These are phyloP conservation scores for Diaporthe amygdali DNA, from an alignment of 2,329 filamentous ascomycete species.

Conservation along the genomic window DNA sequence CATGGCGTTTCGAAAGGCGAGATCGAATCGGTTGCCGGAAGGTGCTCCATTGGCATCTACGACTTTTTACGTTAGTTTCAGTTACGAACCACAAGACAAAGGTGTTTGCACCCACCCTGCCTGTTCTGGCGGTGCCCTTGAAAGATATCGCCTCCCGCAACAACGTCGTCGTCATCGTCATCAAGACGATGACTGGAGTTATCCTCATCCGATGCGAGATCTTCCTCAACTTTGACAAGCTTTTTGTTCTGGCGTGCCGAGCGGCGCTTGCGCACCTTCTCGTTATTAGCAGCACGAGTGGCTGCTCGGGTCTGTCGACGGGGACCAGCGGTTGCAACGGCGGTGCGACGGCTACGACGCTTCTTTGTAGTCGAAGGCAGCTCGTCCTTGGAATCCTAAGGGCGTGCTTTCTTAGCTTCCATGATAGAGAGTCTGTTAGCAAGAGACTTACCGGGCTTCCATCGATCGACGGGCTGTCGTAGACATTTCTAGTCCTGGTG, in stretches of 20 bases:
- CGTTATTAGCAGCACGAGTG: neutral
- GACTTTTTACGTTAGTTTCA: neutral
- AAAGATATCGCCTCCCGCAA: slow-evolving; percentile 4
- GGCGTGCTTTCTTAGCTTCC: neutral
- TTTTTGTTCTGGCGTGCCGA: neutral
- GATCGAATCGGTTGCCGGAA: neutral
- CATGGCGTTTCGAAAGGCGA: slow-evolving; percentile 19
- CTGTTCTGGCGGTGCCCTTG: neutral
- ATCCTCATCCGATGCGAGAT: slow-evolving; percentile 16
- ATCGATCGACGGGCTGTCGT: slow-evolving; percentile 61
- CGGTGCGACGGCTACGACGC: slow-evolving; percentile 28
- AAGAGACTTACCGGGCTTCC: slow-evolving; percentile 52
- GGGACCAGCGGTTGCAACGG: slow-evolving; percentile 18
- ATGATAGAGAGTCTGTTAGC: neutral
- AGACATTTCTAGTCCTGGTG: slow-evolving; percentile 61
- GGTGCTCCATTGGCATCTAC: neutral
- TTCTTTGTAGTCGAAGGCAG: slow-evolving; percentile 37
- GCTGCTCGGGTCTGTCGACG: slow-evolving; percentile 24
- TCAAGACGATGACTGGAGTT: neutral
- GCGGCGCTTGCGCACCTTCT: neutral
- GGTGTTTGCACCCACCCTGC: slow-evolving; percentile 4
- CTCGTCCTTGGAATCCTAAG: slow-evolving; percentile 26
- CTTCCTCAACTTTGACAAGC: slow-evolving; percentile 14
- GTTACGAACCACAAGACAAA: neutral
- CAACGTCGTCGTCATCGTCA: slow-evolving; percentile 1